phyloP scores from a whole-genome alignment of 2,329 filamentous ascomycete genomes.

The Aspergillus pseudonomiae region DNA sequence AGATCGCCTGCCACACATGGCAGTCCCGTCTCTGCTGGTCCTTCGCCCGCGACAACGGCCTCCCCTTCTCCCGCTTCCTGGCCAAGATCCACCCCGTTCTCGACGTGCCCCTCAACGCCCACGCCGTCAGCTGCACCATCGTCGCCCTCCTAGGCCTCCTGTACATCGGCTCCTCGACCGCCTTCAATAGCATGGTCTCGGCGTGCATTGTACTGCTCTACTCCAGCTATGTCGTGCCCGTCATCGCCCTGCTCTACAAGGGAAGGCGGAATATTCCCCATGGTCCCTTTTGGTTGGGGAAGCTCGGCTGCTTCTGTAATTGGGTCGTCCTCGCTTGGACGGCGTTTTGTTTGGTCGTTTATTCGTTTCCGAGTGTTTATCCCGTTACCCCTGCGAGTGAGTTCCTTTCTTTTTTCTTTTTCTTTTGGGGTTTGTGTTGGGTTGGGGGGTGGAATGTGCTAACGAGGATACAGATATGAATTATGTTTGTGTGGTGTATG shows the following conservation, averaged over 20 bases:
- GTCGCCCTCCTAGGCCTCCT: slow-evolving; percentile 52
- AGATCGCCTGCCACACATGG: slow-evolving; percentile 53
- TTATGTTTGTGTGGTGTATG: slow-evolving; percentile 39
- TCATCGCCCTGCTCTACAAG: slow-evolving; percentile 47
- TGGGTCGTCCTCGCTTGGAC: slow-evolving; percentile 50
- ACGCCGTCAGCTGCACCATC: slow-evolving; percentile 47
- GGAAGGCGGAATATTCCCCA: slow-evolving; percentile 47
- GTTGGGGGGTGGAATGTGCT: background rate
- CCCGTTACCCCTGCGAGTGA: slow-evolving; percentile 35
- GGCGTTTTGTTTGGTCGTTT: slow-evolving; percentile 35
- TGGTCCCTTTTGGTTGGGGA: slow-evolving; percentile 52
- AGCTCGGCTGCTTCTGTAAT: slow-evolving; percentile 46
- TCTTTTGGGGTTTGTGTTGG: no score
- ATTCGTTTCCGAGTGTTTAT: slow-evolving; percentile 38
- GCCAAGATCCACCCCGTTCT: slow-evolving; percentile 43
- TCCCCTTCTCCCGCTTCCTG: slow-evolving; percentile 49
- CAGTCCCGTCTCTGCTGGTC: slow-evolving; percentile 55
- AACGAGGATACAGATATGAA: slow-evolving; percentile 36
- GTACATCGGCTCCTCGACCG: slow-evolving; percentile 48
- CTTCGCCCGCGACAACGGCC: slow-evolving; percentile 55
- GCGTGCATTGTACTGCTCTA: slow-evolving; percentile 54
- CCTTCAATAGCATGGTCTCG: slow-evolving; percentile 47
- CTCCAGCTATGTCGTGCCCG: slow-evolving; percentile 51
- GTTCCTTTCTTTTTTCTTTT: no score
- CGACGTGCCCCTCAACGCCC: slow-evolving; percentile 51